Base-by-base conservation (phyloP, 2,329 filamentous ascomycete species). In the Paracamarosporium sp. region DNA sequence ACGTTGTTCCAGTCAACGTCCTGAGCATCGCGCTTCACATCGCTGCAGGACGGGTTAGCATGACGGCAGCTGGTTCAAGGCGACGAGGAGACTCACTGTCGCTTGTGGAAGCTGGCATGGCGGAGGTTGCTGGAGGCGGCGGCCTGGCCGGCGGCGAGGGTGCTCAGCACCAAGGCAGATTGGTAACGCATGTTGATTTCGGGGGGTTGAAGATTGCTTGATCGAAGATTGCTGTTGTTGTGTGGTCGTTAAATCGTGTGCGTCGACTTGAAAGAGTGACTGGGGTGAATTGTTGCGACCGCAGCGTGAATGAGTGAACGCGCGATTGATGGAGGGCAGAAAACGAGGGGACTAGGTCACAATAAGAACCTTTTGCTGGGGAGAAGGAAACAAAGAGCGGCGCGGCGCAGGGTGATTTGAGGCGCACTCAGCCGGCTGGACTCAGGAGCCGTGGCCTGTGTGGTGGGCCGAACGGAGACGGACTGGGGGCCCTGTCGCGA, bases 301-400 rank as follows among this genome's bases (percentile, higher is more conserved):
- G 36, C 58, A 63, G 71, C 73, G 72, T 76, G 64, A 76, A 75
- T 56, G 73, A 76, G 71, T 76, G 73, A 74, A 76, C 73, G 73
- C 72, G 71, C 63, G 69, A 71, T 30, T 28, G 44, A 20, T 30
- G 44, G 60, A 66, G 48, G 43, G 62, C 61, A 53, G 56, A 66
- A 67, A 66, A 61, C 65, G 64, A 66, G 64, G 55, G 61, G 53
- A 43, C 48, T 41, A 41, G 35, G 48, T 53, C 55, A 62, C 64
- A 53, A 57, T 54, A 68, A 62, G 69, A 67, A 69, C 55, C 41
- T 57, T 50, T 13, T 24, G 64, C 66, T 70, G 59, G 55, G 59
- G 56, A 60, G 60, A 65, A 58, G 62, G 59, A 53, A 50, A 61
- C 62, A 64, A 45, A 52, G 59, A 64, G 64, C 63, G 64, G 67